Evolutionary conservation across 2,329 filamentous ascomycete genomes (phyloP).

Genomic region (Xylariomycetidae sp.): DNA sequence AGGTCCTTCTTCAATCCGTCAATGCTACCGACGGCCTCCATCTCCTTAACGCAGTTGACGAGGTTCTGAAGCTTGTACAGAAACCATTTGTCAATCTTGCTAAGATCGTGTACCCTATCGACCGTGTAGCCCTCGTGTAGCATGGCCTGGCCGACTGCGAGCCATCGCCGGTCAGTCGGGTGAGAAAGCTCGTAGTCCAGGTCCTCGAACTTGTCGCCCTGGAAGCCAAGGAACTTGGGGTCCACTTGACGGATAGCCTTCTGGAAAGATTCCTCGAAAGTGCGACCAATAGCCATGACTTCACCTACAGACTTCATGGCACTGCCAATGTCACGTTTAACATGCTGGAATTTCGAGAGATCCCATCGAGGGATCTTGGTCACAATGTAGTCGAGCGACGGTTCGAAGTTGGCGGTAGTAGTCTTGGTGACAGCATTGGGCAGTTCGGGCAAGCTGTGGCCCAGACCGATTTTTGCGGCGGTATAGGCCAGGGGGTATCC

Average conservation of each 20-base stretch:
- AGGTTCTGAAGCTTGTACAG: constrained; percentile 97
- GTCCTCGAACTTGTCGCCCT: constrained; percentile 90
- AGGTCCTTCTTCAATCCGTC: constrained; percentile 83
- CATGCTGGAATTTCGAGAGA: constrained; percentile 96
- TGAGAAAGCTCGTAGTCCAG: constrained; percentile 85
- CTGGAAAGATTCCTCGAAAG: constrained; percentile 98
- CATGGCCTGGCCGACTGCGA: constrained; percentile 97
- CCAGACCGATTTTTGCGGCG: constrained; percentile 95
- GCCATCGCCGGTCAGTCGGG: constrained; percentile 93
- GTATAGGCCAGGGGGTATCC: constrained; percentile 97
- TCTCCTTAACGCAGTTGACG: constrained; percentile 80
- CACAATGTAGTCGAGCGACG: constrained; percentile 93
- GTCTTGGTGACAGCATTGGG: constrained; percentile 98
- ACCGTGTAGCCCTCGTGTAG: constrained; percentile 93
- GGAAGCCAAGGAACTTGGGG: constrained; percentile 84
- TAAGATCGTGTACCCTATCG: constrained; percentile 84
- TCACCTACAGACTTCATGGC: constrained; percentile 99
- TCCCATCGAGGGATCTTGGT: constrained; percentile 99
- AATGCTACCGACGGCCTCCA: constrained; percentile 77
- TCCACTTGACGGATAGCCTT: constrained; percentile 98
- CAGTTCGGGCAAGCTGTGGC: constrained; percentile 89
- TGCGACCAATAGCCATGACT: constrained; percentile 98
- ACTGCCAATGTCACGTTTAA: constrained; percentile 94
- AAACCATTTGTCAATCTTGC: constrained; percentile 99
- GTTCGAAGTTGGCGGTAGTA: constrained; percentile 97